Conservation (phyloP, 2,329 filamentous ascomycete species). For the Periglandula ipomoeae region DNA sequence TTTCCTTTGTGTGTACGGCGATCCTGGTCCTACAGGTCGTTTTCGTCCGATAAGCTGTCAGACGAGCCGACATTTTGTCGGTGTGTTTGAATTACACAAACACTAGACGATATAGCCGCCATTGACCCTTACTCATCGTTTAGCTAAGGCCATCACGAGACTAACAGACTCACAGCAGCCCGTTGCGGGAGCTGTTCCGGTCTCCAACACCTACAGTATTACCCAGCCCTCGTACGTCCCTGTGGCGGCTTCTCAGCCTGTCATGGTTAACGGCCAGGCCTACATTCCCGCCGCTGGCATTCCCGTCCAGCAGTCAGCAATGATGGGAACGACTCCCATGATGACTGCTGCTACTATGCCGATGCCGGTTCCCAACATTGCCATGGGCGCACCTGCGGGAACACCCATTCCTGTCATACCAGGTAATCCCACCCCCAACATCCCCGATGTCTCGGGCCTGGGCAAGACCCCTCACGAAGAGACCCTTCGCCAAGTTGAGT, state of each 20-base stretch:
- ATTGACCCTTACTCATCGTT: neutral
- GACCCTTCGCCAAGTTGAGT: conserved; percentile 36
- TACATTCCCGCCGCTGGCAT: conserved; percentile 15
- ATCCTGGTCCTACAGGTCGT: no score
- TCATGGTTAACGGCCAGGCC: conserved; percentile 23
- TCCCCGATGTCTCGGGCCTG: conserved; percentile 42
- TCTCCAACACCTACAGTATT: conserved; percentile 22
- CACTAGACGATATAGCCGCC: neutral
- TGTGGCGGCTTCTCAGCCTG: conserved; percentile 17
- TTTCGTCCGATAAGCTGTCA: neutral
- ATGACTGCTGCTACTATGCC: conserved; percentile 17
- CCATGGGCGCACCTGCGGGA: conserved; percentile 9
- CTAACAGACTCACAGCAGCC: conserved; percentile 21
- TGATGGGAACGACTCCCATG: conserved; percentile 20
- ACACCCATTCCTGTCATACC: conserved; percentile 25
- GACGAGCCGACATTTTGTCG: neutral
- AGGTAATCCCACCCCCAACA: conserved; percentile 24
- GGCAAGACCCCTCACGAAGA: conserved; percentile 42
- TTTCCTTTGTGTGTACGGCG: no score
- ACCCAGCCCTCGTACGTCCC: conserved; percentile 18
- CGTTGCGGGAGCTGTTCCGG: conserved; percentile 17
- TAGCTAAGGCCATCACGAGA: neutral
- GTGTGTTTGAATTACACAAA: neutral
- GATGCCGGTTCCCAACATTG: neutral
- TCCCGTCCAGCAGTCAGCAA: conserved; percentile 15